phyloP scores from a whole-genome alignment of 345 rosid species.

The Lagerstroemia speciosa region DNA sequence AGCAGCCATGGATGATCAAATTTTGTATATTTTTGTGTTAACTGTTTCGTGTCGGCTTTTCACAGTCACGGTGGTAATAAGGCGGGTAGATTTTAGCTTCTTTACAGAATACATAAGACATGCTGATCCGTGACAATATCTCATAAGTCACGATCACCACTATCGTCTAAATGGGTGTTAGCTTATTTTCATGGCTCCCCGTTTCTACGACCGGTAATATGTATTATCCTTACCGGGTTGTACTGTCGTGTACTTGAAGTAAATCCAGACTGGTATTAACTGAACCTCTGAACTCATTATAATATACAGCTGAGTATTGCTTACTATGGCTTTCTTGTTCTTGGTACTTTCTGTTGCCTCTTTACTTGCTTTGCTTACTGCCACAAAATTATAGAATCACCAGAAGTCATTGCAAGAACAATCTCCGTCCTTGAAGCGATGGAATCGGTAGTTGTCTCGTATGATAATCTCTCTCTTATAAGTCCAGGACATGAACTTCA shows the following conservation, averaged over 20 bases:
- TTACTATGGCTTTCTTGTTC: not conserved
- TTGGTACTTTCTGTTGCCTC: not conserved
- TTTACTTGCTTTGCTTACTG: not conserved
- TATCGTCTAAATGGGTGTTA: slow-evolving; percentile 10
- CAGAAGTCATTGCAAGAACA: slow-evolving; percentile 23
- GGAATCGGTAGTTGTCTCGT: slow-evolving; percentile 17
- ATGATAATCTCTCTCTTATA: slow-evolving; percentile 15
- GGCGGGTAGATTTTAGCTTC: not conserved
- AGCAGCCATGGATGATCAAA: slow-evolving; percentile 66
- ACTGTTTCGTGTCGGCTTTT: slow-evolving; percentile 24
- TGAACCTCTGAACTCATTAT: not conserved
- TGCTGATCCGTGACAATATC: not conserved
- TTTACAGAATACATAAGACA: not conserved
- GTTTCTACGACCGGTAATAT: not conserved
- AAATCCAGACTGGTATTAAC: not conserved
- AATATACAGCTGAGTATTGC: not conserved
- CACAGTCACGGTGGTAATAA: slow-evolving; percentile 20
- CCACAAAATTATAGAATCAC: slow-evolving; percentile 1
- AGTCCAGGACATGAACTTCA: slow-evolving; percentile 15
- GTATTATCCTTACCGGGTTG: slow-evolving; percentile 3
- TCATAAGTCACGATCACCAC: not conserved
- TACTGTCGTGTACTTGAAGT: not conserved
- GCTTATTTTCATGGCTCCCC: slow-evolving; percentile 35
- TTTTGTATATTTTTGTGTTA: slow-evolving; percentile 32
- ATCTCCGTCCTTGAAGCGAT: slow-evolving; percentile 13